Evolutionary conservation across 2,329 filamentous ascomycete species (phyloP).

Genomic region (Sclerotinia glacialis): DNA sequence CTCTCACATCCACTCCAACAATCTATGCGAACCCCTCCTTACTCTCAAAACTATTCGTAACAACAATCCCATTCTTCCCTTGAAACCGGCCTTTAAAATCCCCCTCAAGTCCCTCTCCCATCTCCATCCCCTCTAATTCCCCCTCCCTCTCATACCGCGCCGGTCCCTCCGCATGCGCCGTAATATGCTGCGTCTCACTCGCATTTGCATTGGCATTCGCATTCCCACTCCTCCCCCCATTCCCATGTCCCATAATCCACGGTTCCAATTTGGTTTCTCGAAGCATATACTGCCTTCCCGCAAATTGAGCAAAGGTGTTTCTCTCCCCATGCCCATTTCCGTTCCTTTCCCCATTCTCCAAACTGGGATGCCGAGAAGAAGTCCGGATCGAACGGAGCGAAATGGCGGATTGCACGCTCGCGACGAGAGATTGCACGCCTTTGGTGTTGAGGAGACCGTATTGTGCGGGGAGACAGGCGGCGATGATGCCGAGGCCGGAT

Average conservation of each 20-base stretch:
- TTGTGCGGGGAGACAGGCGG: conserved; percentile 19
- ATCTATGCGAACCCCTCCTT: conserved; percentile 4
- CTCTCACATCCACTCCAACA: neutral
- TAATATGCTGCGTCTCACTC: conserved; percentile 11
- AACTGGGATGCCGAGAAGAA: neutral
- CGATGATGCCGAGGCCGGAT: conserved; percentile 15
- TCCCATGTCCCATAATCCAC: neutral
- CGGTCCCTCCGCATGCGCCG: conserved; percentile 9
- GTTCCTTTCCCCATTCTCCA: neutral
- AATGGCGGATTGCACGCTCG: conserved; percentile 4
- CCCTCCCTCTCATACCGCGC: neutral
- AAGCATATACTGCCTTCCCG: neutral
- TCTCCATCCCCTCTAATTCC: neutral
- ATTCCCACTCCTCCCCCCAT: too few species aligned
- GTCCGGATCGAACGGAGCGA: neutral
- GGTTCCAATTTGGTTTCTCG: neutral
- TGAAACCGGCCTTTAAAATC: too few species aligned
- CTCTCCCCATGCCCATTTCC: neutral
- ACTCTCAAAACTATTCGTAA: conserved; percentile 18
- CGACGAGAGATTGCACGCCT: conserved; percentile 9
- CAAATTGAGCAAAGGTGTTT: neutral
- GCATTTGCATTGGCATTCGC: neutral
- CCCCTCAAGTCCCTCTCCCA: neutral
- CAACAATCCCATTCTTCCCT: conserved; percentile 1
- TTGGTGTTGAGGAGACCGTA: conserved; percentile 11